Base-by-base conservation (phyloP, 768 basidiomycete genomes). In the Lepiota venenata region DNA sequence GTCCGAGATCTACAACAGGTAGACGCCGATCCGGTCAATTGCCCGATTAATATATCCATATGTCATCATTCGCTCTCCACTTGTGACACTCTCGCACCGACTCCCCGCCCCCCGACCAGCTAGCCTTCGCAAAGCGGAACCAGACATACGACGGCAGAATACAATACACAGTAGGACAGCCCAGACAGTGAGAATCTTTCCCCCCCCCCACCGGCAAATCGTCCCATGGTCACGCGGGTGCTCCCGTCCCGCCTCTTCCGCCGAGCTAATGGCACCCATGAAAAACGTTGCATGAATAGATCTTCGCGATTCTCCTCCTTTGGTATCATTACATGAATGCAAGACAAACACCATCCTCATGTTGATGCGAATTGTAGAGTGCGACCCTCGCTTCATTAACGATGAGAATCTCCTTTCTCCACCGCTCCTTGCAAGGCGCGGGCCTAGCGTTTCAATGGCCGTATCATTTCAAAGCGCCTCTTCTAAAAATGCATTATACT, bases 401-500 rank as follows among this genome's bases (percentile, higher is more conserved):
- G 29, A 27, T 57, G 56, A 35, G 40, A 50, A 49, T 21, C 46
- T 15, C 49, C 36, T 44, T 42, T 46, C 22, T 42, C 54, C 40
- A 37, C 50, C 18, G 15, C 29, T 40, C 16, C 12, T 25, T 8
- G 14, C 9, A 27, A 61, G 15, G 14, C 51, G 42, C 43, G 21
- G n/a, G 16, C 18, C 18, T 2, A 12, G n/a, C 18, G 51, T 38
- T 22, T 45, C 43, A 52, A 35, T 18, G 20, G 25, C 2, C 35
- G 20, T 8, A 36, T 25, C n/a, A 39, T 32, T 38, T 12, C 9
- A 32, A 11, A 32, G 60, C 49, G 58, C 63, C 55, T 65, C 69
- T 37, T 61, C 56, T n/a, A 66, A 35, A 29, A 67, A 62, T 9
- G 46, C 50, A 56, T 66, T 72, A 79, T 81, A 84, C 36, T 76